Base-by-base conservation (phyloP, 179 eudicot genomes). In the Carnegiea gigantea region DNA sequence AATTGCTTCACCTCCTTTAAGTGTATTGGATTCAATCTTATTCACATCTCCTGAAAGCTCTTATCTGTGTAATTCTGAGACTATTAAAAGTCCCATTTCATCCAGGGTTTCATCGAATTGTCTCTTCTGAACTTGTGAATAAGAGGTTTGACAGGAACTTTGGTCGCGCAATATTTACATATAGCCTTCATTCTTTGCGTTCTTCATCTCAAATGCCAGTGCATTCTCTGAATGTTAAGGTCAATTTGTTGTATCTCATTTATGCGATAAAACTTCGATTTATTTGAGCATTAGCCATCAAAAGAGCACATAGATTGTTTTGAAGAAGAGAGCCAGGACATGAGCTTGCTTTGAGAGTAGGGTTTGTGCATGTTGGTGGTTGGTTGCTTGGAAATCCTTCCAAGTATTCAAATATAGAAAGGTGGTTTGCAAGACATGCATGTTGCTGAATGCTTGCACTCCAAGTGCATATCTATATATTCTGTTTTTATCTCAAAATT, bases 341-440 rank as follows among this genome's bases (percentile, higher is more conserved):
- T 67, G 40, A 67, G 40, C 40, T 67, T 67, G 72, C 72, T 28
- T 67, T 10, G 9, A 67, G 40, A 67, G 20, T 30, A 57, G 20
- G 10, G 20, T 38, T 77, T 44, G 36, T 24, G 53, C 73, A 44
- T 6, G 10, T 73, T 44, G 9, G 70, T 40, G 28, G 59, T 67
- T 53, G 76, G 64, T 83, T 77, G 36, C 84, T 78, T 78, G 49
- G 72, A 59, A 73, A 78, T 73, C 24, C 81, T 67, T 83, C 28
- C 81, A 83, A 76, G 84, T 49, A 81, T 83, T 33, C 43, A 48
- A 38, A 76, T 72, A 84, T 83, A 48, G 68, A 81, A 86, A 91
- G 89, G 91, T 93, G 84, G 77, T 91, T 90, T 93, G 89, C 84
- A 93, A 92, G 98, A 81, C 92, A 93, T 88, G 88, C 92, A 93